Base-by-base conservation (phyloP, 768 basidiomycete species). In the Tylopilus plumbeoviolaceoides region DNA sequence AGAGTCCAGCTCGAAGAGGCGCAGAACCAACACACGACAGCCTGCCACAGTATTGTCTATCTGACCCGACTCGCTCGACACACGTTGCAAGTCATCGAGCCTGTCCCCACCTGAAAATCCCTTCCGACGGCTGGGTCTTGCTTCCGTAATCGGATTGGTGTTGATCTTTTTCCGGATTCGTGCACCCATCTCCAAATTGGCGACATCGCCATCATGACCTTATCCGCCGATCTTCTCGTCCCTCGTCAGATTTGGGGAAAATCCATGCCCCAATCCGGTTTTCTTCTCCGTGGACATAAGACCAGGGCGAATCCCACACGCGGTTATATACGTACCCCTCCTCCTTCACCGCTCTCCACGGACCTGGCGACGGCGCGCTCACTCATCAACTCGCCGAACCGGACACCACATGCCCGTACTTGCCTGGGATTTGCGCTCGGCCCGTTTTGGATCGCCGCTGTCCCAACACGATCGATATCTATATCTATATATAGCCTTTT, bases 181-280 rank as follows among this genome's bases (percentile, higher is more conserved):
- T 40, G 39, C 20, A 11, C 39, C 1, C 39, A 40, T 40, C 39
- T 40, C 39, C 39, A 39, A 54, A 62, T 38, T 11, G 59, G 36
- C 3, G 20, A 28, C 56, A 28, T 54, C 56, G 38, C 44, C 44
- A 28, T 59, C 54, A 55, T 70, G 60, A 68, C 63, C 64, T 67
- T 70, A 66, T 70, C 67, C 64, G 67, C 69, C 67, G 67, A 69
- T 69, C 67, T 69, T 56, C 51, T 70, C 67, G 67, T 70, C 59
- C 56, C 38, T 33, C 43, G 21, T 28, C 39, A 27, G 36, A 36
- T 38, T 56, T 66, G 59, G 56, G 68, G 64, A 21, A 61, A 59
- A 60, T 59, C 68, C 48, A 63, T 61, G 35, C 36, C 61, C 51
- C 44, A 56, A 63, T 58, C 17, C 17, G 56, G 60, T 7, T 5